Base-by-base conservation (phyloP, 371 early-diverging fungal genomes). In the Phascolomyces articulosus region DNA sequence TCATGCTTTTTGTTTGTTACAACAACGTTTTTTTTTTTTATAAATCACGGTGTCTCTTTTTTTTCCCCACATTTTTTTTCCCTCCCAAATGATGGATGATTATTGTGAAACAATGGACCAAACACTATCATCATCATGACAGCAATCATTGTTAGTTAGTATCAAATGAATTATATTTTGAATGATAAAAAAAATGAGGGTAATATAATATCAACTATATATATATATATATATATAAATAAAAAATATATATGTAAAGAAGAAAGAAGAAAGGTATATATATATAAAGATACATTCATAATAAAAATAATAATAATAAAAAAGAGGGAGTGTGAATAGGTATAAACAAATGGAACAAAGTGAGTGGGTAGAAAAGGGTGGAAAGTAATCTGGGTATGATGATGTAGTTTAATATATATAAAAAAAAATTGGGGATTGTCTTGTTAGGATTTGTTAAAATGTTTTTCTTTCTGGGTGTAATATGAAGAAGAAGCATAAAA, bases 191-290 rank as follows among this genome's bases (percentile, higher is more conserved):
- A 28, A 15, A 28, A 23, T 9, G 16, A 53, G 3, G 3, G 28
- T 41, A 21, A 28, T 28, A 53, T 53, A 38, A 29, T 31, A n/a
- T 31, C 4, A 40, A 20, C 41, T 23, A 58, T 58, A 38, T 34
- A 23, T 49, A 62, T 61, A 28, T 51, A 61, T 38, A 28, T 49
- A 31, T n/a, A n/a, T n/a, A n/a, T n/a, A n/a, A 40, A 41, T 44
- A 31, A 24, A 28, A 27, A 27, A 40, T 41, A 20, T n/a, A n/a
- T n/a, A 27, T 34, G 41, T 26, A 27, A 48, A 41, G 47, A 40
- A 26, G 31, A 31, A 40, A 27, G 41, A 16, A 59, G 47, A 31
- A 16, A 59, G 60, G 44, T 40, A 59, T 23, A 59, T 26, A 59
- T n/a, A 26, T 21, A 58, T 23, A 59, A 29, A 59, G 18, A 44